Evolutionary conservation across 352 stramenopile species (phyloP).

Genomic region (Pythium aristosporum): DNA sequence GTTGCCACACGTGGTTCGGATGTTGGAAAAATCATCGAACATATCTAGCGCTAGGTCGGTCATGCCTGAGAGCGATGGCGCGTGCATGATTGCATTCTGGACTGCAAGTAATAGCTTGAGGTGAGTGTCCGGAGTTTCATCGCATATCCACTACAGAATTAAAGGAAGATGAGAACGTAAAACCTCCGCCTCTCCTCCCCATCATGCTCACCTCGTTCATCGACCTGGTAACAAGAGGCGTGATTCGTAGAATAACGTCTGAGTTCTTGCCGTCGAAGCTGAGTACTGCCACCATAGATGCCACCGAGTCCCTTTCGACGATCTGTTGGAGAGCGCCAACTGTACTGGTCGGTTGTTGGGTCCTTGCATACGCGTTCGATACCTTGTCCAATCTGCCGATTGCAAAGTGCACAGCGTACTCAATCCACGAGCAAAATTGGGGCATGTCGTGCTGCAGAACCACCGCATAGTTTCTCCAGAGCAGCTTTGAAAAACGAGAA

Average conservation of each 20-base stretch:
- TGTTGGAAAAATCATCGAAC: slow-evolving; percentile 7
- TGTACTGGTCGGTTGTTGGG: neutral
- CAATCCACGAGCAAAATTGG: slow-evolving; percentile 21
- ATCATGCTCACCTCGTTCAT: slow-evolving; percentile 4
- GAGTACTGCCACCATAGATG: slow-evolving; percentile 16
- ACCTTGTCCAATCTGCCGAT: neutral
- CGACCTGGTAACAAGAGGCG: neutral
- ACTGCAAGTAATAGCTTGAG: slow-evolving; percentile 18
- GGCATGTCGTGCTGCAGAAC: slow-evolving; percentile 1
- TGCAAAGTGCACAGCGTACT: slow-evolving; percentile 6
- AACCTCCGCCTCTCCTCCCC: too few species aligned
- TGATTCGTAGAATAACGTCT: slow-evolving; percentile 7
- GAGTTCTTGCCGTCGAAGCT: slow-evolving; percentile 13
- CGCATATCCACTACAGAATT: slow-evolving; percentile 8
- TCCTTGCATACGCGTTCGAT: neutral
- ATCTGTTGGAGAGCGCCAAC: neutral
- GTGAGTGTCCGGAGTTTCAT: slow-evolving; percentile 1
- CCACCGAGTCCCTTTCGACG: slow-evolving; percentile 3
- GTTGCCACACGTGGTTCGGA: slow-evolving; percentile 1
- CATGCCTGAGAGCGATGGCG: slow-evolving; percentile 1
- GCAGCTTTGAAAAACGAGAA: slow-evolving; percentile 14
- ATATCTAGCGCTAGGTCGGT: slow-evolving; percentile 1
- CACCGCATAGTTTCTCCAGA: slow-evolving; percentile 24
- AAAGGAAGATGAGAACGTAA: too few species aligned
- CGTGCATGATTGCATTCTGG: slow-evolving; percentile 11